phyloP scores from a whole-genome alignment of 768 basidiomycete species.

The Lentinula guzmanii region DNA sequence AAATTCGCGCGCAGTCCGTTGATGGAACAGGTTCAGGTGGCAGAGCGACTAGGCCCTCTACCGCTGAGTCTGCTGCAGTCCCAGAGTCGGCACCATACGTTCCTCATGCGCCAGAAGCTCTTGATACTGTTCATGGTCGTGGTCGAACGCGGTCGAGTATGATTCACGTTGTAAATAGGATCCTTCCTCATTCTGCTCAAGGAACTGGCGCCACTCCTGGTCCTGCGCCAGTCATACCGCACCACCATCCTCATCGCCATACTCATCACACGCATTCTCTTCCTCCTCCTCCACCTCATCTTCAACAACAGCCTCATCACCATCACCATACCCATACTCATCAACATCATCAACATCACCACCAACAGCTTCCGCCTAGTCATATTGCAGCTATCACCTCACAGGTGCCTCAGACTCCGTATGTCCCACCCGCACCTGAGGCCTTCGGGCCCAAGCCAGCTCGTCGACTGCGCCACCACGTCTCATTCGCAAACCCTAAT shows the following conservation, averaged over 20 bases:
- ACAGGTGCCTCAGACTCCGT: background rate
- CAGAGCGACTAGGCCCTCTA: background rate
- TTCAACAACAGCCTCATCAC: background rate
- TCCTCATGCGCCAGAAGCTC: background rate
- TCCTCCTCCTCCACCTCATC: background rate
- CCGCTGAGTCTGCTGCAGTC: background rate
- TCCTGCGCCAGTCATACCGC: background rate
- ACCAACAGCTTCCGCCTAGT: background rate
- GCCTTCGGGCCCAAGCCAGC: background rate
- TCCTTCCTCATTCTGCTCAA: background rate
- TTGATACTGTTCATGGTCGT: background rate
- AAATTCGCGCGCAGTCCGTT: background rate
- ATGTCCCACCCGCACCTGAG: background rate
- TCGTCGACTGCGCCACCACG: background rate
- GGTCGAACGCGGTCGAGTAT: background rate
- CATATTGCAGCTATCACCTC: background rate
- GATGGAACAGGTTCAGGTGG: background rate
- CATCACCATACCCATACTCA: background rate
- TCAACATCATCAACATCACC: too few species aligned
- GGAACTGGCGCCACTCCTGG: background rate
- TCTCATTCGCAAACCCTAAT: slow-evolving; percentile 1
- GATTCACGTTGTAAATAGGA: background rate
- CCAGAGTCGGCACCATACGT: background rate
- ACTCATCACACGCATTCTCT: background rate
- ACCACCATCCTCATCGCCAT: background rate